These are phyloP conservation scores for Zygosaccharomyces kombuchaensis DNA, from an alignment of 805 yeast species.

Conservation along the genomic window DNA sequence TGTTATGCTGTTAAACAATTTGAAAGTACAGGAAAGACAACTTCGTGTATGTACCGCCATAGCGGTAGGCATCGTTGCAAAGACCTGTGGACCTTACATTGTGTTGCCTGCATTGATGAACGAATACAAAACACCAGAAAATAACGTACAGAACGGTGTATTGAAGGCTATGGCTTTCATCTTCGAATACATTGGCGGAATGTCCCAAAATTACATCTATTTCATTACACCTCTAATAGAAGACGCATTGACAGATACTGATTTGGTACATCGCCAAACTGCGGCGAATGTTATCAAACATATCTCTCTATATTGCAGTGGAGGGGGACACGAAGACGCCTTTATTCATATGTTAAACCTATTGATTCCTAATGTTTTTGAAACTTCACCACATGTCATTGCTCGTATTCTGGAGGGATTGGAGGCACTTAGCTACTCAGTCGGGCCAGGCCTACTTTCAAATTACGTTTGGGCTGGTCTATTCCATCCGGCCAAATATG, in stretches of 20 bases:
- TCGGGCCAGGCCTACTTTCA: conserved; percentile 73
- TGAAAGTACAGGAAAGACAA: conserved; percentile 93
- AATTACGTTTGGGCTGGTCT: conserved; percentile 83
- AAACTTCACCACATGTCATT: conserved; percentile 94
- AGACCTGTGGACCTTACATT: conserved; percentile 86
- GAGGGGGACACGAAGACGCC: conserved; percentile 72
- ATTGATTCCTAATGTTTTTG: conserved; percentile 83
- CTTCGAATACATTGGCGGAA: conserved; percentile 85
- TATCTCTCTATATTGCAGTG: conserved; percentile 73
- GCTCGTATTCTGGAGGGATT: conserved; percentile 74
- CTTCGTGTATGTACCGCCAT: conserved; percentile 95
- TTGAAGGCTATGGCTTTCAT: conserved; percentile 84
- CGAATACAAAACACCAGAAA: conserved; percentile 88
- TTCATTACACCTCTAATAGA: conserved; percentile 74
- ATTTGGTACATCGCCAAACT: conserved; percentile 90
- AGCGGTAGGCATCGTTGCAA: conserved; percentile 95
- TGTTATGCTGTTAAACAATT: conserved; percentile 74
- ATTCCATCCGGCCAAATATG: conserved; percentile 89
- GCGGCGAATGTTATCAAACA: conserved; percentile 85
- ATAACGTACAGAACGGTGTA: conserved; percentile 93
- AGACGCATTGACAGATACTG: conserved; percentile 87
- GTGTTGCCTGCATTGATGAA: conserved; percentile 93
- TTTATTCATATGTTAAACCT: conserved; percentile 79
- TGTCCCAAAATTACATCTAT: conserved; percentile 76
- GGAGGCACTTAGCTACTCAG: conserved; percentile 61